Evolutionary conservation across 75 land plant species (phyloP), one percentile per base, ranked within the genome.

Genomic region (Azolla pinnata): DNA sequence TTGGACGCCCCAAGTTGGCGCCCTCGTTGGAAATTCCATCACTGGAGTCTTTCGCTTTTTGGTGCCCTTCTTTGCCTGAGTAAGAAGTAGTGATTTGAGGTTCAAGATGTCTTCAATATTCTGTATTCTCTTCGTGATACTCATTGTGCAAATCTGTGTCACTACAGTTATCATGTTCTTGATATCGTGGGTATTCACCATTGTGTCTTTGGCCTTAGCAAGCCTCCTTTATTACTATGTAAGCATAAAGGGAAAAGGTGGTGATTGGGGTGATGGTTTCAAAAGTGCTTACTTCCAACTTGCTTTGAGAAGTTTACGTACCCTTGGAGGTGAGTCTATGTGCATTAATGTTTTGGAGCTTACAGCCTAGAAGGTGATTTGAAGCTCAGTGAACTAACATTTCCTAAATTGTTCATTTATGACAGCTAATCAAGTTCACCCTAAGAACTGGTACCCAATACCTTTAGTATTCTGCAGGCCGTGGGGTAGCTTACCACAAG

Each of bases 1-100:
- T 81, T 93, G 24, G 98, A 93, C 81, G 98, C 98, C 46, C 98
- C 98, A 38, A 93, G 98, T 45, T 93, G 98, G 98, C 95, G 98
- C 32, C 98, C 98, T 28, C 72, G 98, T 21, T 93, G 96, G 96
- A 93, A 89, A 63, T 88, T 83, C 70, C 98, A 93, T 64, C 98
- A 93, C 45, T 93, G 98, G 98, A 88, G 96, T 60, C 72, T 93
- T 55, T 93, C 98, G 34, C 90, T 93, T 61, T 58, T 93, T 67
- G 98, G 98, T 25, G 96, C 98, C 26, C 49, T 59, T 12, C 60
- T 89, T 31, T 88, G 96, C 75, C 73, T 93, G 38, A 79, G 98
- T 93, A 72, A 52, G 69, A 4, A 42, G n/a, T n/a, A n/a, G n/a
- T n/a, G n/a, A n/a, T n/a, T n/a, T n/a, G n/a, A n/a, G n/a, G n/a